Base-by-base conservation (phyloP, 768 basidiomycete genomes). In the Rhodotorula sphaerocarpa region DNA sequence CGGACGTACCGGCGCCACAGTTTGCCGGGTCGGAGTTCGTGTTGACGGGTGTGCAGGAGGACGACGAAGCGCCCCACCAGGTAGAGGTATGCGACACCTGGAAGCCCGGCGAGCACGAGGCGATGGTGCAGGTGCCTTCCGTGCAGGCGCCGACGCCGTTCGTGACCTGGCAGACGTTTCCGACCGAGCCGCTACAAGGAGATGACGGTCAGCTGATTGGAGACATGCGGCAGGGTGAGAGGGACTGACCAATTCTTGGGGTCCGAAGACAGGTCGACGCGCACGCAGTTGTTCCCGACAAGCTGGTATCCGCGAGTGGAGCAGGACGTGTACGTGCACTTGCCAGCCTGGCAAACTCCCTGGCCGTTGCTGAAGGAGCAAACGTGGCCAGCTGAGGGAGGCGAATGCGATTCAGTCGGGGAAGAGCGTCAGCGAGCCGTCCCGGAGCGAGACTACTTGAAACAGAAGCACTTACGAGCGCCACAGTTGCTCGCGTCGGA, bases 271-370 rank as follows among this genome's bases (percentile, higher is more conserved):
- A n/a, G n/a, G 55, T 66, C 57, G 31, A 20, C 11, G 55, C 44
- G 57, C 7, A 45, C 43, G 55, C 65, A 66, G n/a, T 44, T 41
- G 46, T 53, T 61, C 20, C 59, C 65, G 55, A 66, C 46, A 23
- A 50, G n/a, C 44, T 63, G 59, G 57, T 62, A 59, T 61, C 59
- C 62, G 9, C 61, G 61, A 0, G 33, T n/a, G 50, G 53, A 56
- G 55, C 66, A 67, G 27, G 31, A 20, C 15, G 58, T 48, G 50
- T 54, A 42, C 10, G 51, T 47, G 58, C 66, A 67, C 5, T 30
- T 27, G 20, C 66, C 66, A 23, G 30, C 21, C 11, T 42, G 25
- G 44, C 65, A 66, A 21, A 34, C 41, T 11, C 60, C 60, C 18
- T 23, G 11, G 6, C 60, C 60, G 57, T 58, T 59, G 57, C 57